Evolutionary conservation across 129 eudicot genomes (phyloP).

Genomic region (Artemisia tridentata): DNA sequence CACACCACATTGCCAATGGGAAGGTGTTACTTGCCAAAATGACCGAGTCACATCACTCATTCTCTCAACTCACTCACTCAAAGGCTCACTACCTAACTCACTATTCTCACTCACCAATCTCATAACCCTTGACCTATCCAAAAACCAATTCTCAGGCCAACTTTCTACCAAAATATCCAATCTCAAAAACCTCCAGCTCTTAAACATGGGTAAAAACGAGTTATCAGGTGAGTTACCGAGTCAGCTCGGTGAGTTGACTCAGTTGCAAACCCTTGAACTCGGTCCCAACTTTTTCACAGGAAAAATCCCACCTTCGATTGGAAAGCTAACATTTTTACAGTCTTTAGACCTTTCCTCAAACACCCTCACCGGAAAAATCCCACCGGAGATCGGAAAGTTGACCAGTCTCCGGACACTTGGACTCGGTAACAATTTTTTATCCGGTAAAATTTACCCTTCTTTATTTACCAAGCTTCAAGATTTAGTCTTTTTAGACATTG

Average conservation of each 20-base stretch:
- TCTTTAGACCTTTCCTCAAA: conserved; percentile 70
- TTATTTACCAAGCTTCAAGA: conserved; percentile 31
- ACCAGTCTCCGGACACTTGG: conserved; percentile 43
- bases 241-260: conserved; percentile 51
- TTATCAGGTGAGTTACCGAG: conserved; percentile 59
- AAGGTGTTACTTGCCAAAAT: conserved; percentile 51
- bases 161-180: conserved; percentile 38
- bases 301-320: conserved; percentile 41
- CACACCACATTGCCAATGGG: conserved; percentile 62
- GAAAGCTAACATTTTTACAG: conserved; percentile 34
- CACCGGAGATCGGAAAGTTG: conserved; percentile 43
- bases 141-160: conserved; percentile 43
- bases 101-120: conserved; percentile 48
- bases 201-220: conserved; percentile 48
- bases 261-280: conserved; percentile 43
- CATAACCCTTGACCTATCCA: conserved; percentile 49
- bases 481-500: conserved; percentile 49
- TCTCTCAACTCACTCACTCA: conserved; percentile 48
- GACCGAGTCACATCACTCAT: conserved; percentile 54
- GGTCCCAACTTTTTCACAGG: conserved; percentile 64
- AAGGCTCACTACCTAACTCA: conserved; percentile 41
- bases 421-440: conserved; percentile 51
- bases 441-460: conserved; percentile 49
- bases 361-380: conserved; percentile 46
- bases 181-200: conserved; percentile 30